A percentile compares a stretch with the other conserved stretches of the same genome.
Evolutionary conservation across 176 grass and related monocot species (phyloP).

Genomic region (Oryza meyeriana): DNA sequence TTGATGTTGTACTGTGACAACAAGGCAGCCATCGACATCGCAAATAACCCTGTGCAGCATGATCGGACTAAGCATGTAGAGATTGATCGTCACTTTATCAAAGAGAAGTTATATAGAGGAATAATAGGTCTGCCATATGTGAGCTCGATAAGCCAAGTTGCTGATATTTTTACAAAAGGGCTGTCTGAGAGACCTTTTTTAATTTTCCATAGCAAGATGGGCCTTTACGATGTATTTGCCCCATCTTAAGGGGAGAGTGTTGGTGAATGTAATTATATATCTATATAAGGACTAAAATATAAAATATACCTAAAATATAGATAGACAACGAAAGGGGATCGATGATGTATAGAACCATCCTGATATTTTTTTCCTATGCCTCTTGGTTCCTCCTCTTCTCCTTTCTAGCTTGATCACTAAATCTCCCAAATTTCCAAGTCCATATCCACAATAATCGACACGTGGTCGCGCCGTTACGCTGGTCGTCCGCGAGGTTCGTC

Average conservation of each 20-base stretch:
- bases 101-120: neutral
- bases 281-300: neutral
- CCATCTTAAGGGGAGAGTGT: neutral
- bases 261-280: neutral
- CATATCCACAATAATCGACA: no score
- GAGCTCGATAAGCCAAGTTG: neutral
- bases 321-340: no score
- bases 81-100: no score
- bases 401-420: no score
- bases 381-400: no score
- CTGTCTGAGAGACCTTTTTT: neutral
- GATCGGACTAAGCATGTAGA: neutral
- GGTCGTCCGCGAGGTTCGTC: no score
- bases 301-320: neutral
- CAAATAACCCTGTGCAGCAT: neutral
- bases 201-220: neutral
- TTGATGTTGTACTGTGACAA: neutral
- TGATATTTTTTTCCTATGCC: no score
- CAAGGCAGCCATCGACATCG: neutral
- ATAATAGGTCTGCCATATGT: neutral
- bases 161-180: neutral
- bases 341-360: no score
- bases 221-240: neutral
- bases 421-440: no score
- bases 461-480: no score